Percentiles rank a stretch among this genome's conserved stretches.
phyloP scores from a whole-genome alignment of 495 filamentous ascomycete species.

The Aspergillus sclerotiicarbonarius region DNA sequence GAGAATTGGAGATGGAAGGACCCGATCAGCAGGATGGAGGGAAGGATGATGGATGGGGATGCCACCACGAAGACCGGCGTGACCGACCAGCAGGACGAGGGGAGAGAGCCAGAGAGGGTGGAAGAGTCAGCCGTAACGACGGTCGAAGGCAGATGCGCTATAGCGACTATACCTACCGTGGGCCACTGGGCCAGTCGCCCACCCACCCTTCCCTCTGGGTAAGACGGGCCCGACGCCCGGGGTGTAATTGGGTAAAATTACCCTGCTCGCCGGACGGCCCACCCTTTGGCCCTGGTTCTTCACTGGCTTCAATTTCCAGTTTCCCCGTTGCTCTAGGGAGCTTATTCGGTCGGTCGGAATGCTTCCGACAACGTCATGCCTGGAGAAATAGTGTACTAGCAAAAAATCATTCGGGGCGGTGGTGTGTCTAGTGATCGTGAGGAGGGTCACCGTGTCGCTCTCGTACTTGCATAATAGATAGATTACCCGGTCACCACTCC shows the following conservation, averaged over 20 bases:
- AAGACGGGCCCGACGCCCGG: not conserved
- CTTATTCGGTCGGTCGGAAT: too few relatives aligned
- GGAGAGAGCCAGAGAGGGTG: constrained; percentile 5
- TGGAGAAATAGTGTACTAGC: too few relatives aligned
- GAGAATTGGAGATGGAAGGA: constrained; percentile 5
- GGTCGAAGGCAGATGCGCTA: constrained; percentile 6
- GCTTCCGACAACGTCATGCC: too few relatives aligned
- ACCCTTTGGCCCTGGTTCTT: not conserved
- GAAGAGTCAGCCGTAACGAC: constrained; percentile 18
- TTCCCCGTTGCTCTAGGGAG: too few relatives aligned
- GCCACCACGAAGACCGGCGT: not conserved
- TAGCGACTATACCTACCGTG: constrained; percentile 2
- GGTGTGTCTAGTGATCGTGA: too few relatives aligned
- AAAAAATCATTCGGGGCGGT: too few relatives aligned
- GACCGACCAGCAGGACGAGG: not conserved
- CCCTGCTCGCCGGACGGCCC: not conserved
- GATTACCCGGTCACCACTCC: not conserved
- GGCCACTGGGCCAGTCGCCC: not conserved
- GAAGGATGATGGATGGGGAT: not conserved
- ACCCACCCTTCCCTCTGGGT: not conserved
- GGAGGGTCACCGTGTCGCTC: too few relatives aligned
- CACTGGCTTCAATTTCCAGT: too few relatives aligned
- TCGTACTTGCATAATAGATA: too few relatives aligned
- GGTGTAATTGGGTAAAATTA: not conserved
- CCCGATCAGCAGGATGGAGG: constrained; percentile 4